phyloP scores from a whole-genome alignment of 768 basidiomycete species.

The Termitomyces sp. region DNA sequence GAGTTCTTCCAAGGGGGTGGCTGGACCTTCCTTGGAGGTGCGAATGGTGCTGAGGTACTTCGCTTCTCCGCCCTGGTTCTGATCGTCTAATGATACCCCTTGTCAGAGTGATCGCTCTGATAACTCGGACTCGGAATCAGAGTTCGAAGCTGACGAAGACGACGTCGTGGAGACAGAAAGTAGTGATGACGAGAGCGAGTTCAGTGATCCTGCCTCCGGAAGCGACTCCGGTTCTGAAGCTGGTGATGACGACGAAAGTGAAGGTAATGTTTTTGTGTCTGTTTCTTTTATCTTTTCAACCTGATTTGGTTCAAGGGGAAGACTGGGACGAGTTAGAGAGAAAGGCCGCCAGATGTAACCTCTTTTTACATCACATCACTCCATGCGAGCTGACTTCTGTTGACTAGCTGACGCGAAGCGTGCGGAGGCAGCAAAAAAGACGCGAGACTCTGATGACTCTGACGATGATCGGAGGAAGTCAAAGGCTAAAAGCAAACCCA shows the following conservation, averaged over 20 bases:
- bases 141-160: slow-evolving; percentile 53
- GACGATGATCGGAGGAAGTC: slow-evolving; percentile 41
- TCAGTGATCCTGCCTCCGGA: slow-evolving; percentile 58
- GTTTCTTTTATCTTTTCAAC: slow-evolving; percentile 2
- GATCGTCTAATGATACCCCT: background rate
- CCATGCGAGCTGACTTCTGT: slow-evolving; percentile 15
- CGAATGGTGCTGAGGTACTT: slow-evolving; percentile 59
- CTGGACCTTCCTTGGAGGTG: slow-evolving; percentile 84
- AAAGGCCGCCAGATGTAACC: slow-evolving; percentile 81
- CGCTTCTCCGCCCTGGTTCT: background rate
- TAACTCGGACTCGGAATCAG: slow-evolving; percentile 44
- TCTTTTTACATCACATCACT: background rate
- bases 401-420: slow-evolving; percentile 45
- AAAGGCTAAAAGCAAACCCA: slow-evolving; percentile 27
- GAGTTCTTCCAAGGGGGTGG: slow-evolving; percentile 97
- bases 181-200: slow-evolving; percentile 59
- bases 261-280: slow-evolving; percentile 31
- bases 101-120: slow-evolving; percentile 35
- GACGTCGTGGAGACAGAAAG: slow-evolving; percentile 49
- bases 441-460: slow-evolving; percentile 47
- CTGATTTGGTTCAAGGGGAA: slow-evolving; percentile 44
- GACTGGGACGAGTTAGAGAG: slow-evolving; percentile 96
- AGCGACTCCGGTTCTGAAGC: slow-evolving; percentile 66
- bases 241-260: slow-evolving; percentile 47
- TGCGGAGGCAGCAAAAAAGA: slow-evolving; percentile 31